Evolutionary conservation across 305 asterid genomes (phyloP).

Genomic region (Rubia tinctorum): DNA sequence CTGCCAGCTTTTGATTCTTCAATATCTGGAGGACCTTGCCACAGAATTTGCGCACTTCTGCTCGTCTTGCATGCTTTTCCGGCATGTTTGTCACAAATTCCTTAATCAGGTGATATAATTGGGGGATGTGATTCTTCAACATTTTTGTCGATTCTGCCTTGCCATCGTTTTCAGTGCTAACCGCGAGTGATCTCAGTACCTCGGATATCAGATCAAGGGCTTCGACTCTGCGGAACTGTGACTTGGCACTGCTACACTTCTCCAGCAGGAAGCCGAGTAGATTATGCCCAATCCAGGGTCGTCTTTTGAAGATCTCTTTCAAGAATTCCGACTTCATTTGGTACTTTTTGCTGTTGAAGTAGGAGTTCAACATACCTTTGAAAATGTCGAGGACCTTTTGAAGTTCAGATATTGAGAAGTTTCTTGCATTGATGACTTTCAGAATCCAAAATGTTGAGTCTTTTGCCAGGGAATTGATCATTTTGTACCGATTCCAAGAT

Average conservation of each 20-base stretch:
- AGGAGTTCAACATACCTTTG: constrained; percentile 47
- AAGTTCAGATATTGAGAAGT: constrained; percentile 54
- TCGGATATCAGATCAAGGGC: constrained; percentile 77
- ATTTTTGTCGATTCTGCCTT: constrained; percentile 28
- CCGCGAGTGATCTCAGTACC: constrained; percentile 47
- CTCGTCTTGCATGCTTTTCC: constrained; percentile 74
- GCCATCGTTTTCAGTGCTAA: constrained; percentile 30
- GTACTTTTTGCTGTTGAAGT: constrained; percentile 81
- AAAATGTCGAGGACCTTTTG: constrained; percentile 51
- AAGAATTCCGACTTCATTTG: constrained; percentile 77
- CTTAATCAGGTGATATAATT: constrained; percentile 45
- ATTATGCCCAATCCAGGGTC: constrained; percentile 78
- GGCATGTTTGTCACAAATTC: constrained; percentile 76
- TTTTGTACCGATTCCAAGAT: constrained; percentile 67
- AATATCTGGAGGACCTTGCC: constrained; percentile 72
- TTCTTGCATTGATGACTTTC: constrained; percentile 69
- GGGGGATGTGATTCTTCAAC: constrained; percentile 47
- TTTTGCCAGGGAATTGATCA: constrained; percentile 79
- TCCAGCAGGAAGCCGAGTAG: constrained; percentile 74
- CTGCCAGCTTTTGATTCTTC: constrained; percentile 30
- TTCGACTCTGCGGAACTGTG: constrained; percentile 80
- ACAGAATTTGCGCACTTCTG: constrained; percentile 84
- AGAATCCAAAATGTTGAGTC: constrained; percentile 84
- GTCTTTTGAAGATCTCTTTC: constrained; percentile 67
- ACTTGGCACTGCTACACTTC: constrained; percentile 71